Conservation (phyloP, 306 rosid species). For the Acacia crassicarpa region DNA sequence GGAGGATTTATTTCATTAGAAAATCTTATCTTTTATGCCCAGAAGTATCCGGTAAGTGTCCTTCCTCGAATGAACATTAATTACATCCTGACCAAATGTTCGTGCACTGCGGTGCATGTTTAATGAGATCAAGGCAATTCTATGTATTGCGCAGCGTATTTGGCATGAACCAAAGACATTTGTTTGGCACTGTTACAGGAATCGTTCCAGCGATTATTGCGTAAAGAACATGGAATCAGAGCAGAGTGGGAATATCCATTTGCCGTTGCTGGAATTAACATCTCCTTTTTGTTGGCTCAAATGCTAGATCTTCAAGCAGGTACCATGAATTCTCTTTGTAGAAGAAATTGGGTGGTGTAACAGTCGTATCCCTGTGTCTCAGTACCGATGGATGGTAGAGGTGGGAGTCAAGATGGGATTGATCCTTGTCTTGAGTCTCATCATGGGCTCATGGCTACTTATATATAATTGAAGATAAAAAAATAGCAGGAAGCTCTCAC, state of each 20-base stretch:
- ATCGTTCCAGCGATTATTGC: constrained; percentile 77
- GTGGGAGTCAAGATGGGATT: neutral
- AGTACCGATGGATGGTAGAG: neutral
- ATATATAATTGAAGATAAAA: neutral
- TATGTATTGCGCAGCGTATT: neutral
- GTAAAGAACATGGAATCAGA: constrained; percentile 77
- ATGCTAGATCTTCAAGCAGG: constrained; percentile 95
- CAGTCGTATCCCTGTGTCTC: neutral
- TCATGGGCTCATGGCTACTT: neutral
- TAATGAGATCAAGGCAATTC: neutral
- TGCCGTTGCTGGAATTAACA: constrained; percentile 94
- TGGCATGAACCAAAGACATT: neutral
- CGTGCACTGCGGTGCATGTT: constrained; percentile 1
- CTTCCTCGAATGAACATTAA: constrained; percentile 5
- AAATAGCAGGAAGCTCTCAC: neutral
- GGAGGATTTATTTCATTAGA: constrained; percentile 90
- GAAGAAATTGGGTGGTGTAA: constrained; percentile 12
- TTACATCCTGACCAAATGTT: neutral
- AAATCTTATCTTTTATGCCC: constrained; percentile 89
- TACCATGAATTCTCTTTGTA: constrained; percentile 28
- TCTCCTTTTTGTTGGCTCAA: constrained; percentile 82
- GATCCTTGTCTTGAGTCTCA: neutral
- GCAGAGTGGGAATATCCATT: constrained; percentile 99
- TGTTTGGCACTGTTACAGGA: constrained; percentile 50
- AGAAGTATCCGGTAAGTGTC: constrained; percentile 74